These are phyloP conservation scores for Ogataea nakhonphanomensis DNA, from an alignment of 805 yeast genomes.

Conservation along the genomic window DNA sequence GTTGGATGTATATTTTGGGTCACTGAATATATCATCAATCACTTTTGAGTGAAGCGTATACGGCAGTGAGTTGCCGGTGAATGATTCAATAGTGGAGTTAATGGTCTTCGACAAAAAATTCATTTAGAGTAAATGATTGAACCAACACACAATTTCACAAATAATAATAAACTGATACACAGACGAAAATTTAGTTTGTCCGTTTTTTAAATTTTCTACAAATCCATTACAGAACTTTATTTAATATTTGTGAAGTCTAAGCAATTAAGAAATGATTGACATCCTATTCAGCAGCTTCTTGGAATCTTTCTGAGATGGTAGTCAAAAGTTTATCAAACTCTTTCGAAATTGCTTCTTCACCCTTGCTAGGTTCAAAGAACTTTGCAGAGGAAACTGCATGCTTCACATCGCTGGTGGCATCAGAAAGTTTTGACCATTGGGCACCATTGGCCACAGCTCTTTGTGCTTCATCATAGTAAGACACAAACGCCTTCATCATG, in stretches of 20 bases:
- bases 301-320: constrained; percentile 83
- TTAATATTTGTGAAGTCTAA: neutral
- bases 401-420: constrained; percentile 85
- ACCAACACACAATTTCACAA: neutral
- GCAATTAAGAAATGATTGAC: neutral
- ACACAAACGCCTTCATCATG: constrained; percentile 94
- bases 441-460: constrained; percentile 94
- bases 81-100: constrained; percentile 48
- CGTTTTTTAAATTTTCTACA: neutral
- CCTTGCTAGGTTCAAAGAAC: constrained; percentile 93
- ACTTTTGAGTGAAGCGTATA: constrained; percentile 49
- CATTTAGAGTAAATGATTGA: constrained; percentile 36
- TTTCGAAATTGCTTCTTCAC: constrained; percentile 70
- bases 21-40: constrained; percentile 20
- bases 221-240: neutral
- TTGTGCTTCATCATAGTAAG: constrained; percentile 96
- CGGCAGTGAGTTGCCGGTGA: constrained; percentile 58
- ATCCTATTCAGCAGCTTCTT: constrained; percentile 86
- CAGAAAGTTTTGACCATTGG: constrained; percentile 88
- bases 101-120: constrained; percentile 66
- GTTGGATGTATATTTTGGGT: constrained; percentile 25
- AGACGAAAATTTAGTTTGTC: neutral
- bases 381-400: constrained; percentile 92
- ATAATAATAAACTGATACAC: neutral
- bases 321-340: constrained; percentile 76